Conservation (phyloP, 2,329 filamentous ascomycete genomes). For the Amauroascus verrucosus region DNA sequence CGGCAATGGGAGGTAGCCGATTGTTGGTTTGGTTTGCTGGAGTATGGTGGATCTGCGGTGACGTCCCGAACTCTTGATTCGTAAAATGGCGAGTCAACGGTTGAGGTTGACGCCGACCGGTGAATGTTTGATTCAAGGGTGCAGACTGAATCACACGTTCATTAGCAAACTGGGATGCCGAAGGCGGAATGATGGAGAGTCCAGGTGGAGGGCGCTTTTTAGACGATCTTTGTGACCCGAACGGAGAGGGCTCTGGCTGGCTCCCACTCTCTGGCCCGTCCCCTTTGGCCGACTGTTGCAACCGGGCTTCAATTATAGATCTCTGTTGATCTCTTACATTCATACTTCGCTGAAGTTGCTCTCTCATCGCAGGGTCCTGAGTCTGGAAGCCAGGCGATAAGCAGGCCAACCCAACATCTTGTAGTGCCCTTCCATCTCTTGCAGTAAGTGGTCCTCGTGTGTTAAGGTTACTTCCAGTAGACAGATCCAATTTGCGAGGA, state of each 20-base stretch:
- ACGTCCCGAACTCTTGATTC: conserved; percentile 41
- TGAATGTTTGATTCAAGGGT: conserved; percentile 88
- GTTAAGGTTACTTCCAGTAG: conserved; percentile 50
- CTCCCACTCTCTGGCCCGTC: conserved; percentile 50
- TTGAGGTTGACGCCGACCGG: conserved; percentile 70
- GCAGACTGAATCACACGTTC: conserved; percentile 96
- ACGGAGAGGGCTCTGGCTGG: conserved; percentile 41
- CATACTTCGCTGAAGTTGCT: conserved; percentile 87
- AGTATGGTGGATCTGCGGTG: conserved; percentile 79
- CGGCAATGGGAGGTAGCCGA: conserved; percentile 81
- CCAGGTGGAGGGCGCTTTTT: conserved; percentile 59
- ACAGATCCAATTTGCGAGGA: conserved; percentile 39
- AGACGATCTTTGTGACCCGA: conserved; percentile 32
- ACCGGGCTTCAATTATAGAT: conserved; percentile 82
- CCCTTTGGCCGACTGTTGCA: conserved; percentile 78
- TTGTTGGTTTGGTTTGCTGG: conserved; percentile 84
- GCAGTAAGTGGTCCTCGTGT: conserved; percentile 60
- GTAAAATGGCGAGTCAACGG: conserved; percentile 66
- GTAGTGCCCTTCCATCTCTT: conserved; percentile 67
- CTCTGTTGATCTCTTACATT: conserved; percentile 89
- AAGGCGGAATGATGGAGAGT: conserved; percentile 87
- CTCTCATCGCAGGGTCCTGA: conserved; percentile 90
- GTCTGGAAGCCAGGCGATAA: conserved; percentile 93
- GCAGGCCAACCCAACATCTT: conserved; percentile 87
- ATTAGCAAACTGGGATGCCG: conserved; percentile 80